These are phyloP conservation scores for Populus hybrid DNA, from an alignment of 441 rosid genomes.

Conservation along the genomic window DNA sequence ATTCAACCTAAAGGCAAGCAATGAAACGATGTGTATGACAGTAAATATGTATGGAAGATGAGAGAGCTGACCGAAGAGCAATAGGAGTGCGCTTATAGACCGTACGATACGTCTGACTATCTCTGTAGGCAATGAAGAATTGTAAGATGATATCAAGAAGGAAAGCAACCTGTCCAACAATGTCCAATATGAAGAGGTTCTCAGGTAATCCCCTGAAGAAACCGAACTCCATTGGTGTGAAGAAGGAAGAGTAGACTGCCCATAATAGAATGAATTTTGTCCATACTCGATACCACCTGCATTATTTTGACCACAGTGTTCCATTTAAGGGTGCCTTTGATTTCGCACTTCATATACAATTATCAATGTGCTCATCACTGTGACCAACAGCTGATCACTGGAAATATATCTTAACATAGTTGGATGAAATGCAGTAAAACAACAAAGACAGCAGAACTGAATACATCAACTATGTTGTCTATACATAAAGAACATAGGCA, in stretches of 20 bases:
- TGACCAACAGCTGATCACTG: not conserved
- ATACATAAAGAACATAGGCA: not conserved
- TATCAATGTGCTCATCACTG: not conserved
- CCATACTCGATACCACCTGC: slow-evolving; percentile 74
- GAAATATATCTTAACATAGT: not conserved
- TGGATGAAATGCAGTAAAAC: not conserved
- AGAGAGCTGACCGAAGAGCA: slow-evolving; percentile 51
- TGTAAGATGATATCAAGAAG: slow-evolving; percentile 66
- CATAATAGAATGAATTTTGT: slow-evolving; percentile 68
- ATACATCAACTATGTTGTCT: not conserved
- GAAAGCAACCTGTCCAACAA: slow-evolving; percentile 78
- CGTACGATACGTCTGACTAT: slow-evolving; percentile 51
- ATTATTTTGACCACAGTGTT: not conserved
- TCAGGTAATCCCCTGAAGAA: slow-evolving; percentile 84
- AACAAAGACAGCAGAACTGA: not conserved
- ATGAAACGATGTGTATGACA: not conserved
- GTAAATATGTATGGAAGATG: not conserved
- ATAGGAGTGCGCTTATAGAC: slow-evolving; percentile 51
- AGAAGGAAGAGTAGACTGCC: slow-evolving; percentile 91
- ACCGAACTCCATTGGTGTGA: slow-evolving; percentile 89
- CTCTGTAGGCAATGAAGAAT: slow-evolving; percentile 70
- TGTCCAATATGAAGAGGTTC: slow-evolving; percentile 66
- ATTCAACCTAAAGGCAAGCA: not conserved
- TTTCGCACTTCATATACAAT: not conserved
- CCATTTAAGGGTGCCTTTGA: not conserved